Evolutionary conservation across 2,329 filamentous ascomycete species (phyloP).

Genomic region (Teratosphaeria viscida): DNA sequence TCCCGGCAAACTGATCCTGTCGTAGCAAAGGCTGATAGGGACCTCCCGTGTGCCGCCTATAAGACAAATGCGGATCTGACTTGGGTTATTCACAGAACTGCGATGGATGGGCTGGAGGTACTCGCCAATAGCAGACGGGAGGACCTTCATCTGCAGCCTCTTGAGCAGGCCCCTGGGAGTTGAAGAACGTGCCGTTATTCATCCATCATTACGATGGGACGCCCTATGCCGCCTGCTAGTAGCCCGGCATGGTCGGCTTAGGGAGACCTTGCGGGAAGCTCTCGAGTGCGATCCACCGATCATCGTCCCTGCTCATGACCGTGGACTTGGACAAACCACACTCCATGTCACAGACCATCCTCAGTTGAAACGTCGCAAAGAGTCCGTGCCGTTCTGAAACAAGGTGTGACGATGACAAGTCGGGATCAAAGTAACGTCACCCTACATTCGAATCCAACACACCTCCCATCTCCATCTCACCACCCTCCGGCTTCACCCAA

Average conservation of each 20-base stretch:
- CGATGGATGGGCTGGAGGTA: conserved; percentile 1
- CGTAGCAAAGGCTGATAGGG: not conserved
- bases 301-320: conserved; percentile 2
- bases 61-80: not conserved
- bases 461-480: not conserved
- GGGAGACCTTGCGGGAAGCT: conserved; percentile 1
- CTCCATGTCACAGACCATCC: conserved; percentile 2
- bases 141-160: conserved; percentile 1
- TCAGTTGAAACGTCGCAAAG: conserved; percentile 3
- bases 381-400: not conserved
- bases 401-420: not conserved
- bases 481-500: not conserved
- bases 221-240: not conserved
- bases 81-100: not conserved
- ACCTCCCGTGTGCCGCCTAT: not conserved
- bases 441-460: not conserved
- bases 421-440: not conserved
- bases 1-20: not conserved
- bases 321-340: not conserved
- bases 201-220: conserved; percentile 1
- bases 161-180: not conserved
- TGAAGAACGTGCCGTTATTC: not conserved
- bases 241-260: not conserved
- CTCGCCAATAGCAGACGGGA: conserved; percentile 3
- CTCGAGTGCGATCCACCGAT: not conserved